Conservation (phyloP, 345 rosid species). For the Capsella bursapastoris region DNA sequence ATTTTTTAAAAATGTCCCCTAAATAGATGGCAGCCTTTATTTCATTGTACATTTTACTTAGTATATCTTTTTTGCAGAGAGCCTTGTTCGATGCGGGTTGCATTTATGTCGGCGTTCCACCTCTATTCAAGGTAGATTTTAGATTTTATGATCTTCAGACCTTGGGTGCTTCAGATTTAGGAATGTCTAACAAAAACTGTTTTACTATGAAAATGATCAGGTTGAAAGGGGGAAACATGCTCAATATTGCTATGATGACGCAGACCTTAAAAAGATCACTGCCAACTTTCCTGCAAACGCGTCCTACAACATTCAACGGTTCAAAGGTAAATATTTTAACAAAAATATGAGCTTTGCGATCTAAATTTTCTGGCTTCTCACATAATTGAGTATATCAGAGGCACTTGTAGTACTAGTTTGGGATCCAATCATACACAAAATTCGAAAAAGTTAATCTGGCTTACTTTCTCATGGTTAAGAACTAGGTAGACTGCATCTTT, state of each 20-base stretch:
- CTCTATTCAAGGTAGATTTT: conserved; percentile 79
- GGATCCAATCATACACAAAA: not conserved
- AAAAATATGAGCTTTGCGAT: conserved; percentile 13
- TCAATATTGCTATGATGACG: conserved; percentile 78
- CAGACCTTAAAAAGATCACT: conserved; percentile 66
- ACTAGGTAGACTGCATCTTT: not conserved
- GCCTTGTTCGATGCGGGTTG: conserved; percentile 88
- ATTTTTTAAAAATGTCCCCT: not conserved
- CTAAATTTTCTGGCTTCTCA: not conserved
- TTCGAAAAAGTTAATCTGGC: not conserved
- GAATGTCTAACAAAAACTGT: conserved; percentile 19
- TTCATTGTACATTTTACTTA: conserved; percentile 29
- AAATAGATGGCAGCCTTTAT: not conserved
- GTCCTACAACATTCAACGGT: conserved; percentile 89
- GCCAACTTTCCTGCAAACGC: conserved; percentile 79
- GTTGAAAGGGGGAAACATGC: conserved; percentile 91
- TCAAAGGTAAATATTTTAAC: conserved; percentile 68
- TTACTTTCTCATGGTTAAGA: conserved; percentile 17
- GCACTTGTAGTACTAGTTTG: not conserved
- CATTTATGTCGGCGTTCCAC: conserved; percentile 98
- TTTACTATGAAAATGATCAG: conserved; percentile 49
- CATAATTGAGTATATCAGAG: not conserved
- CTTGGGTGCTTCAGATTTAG: conserved; percentile 17
- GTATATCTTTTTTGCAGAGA: conserved; percentile 58
- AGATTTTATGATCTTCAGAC: conserved; percentile 24